Conservation (phyloP, 768 basidiomycete species). For the Hydnomerulius pinastri region DNA sequence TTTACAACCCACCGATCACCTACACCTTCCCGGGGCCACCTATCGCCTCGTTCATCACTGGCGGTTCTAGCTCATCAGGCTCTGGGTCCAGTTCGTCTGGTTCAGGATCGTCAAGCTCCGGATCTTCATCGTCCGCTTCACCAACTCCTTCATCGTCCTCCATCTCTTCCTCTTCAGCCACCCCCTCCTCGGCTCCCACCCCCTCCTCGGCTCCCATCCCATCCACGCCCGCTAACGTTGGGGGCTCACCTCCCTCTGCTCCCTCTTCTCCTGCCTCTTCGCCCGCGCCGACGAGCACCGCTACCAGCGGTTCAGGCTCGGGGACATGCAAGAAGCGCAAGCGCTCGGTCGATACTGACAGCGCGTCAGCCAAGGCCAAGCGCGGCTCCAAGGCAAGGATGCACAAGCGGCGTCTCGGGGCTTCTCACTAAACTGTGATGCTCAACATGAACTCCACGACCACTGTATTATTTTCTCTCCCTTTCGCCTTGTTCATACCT, state of each 20-base stretch:
- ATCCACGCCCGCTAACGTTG: not conserved
- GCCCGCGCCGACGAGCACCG: not conserved
- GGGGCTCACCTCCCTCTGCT: no score
- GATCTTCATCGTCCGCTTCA: not conserved
- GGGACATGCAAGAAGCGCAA: constrained; percentile 13
- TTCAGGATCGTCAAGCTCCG: not conserved
- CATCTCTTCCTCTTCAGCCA: not conserved
- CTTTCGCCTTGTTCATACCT: not conserved
- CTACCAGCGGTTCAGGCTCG: constrained; percentile 6
- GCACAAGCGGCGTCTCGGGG: constrained; percentile 15
- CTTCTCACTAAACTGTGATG: constrained; percentile 10
- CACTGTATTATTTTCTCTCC: not conserved
- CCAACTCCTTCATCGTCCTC: not conserved
- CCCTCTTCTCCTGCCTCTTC: constrained; percentile 1
- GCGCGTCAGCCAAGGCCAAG: not conserved
- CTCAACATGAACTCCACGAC: not conserved
- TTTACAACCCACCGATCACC: constrained; percentile 26
- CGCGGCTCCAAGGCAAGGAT: constrained; percentile 12
- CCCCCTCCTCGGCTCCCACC: not conserved
- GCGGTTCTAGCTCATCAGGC: constrained; percentile 9
- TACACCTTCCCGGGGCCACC: constrained; percentile 58
- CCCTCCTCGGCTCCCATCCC: not conserved
- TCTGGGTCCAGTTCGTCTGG: constrained; percentile 5
- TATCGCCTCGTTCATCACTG: constrained; percentile 42
- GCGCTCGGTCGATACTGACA: constrained; percentile 3